A percentile compares a stretch with the other conserved stretches of the same genome.
Evolutionary conservation across 495 filamentous ascomycete genomes (phyloP).

Genomic region (Peziza echinospora): DNA sequence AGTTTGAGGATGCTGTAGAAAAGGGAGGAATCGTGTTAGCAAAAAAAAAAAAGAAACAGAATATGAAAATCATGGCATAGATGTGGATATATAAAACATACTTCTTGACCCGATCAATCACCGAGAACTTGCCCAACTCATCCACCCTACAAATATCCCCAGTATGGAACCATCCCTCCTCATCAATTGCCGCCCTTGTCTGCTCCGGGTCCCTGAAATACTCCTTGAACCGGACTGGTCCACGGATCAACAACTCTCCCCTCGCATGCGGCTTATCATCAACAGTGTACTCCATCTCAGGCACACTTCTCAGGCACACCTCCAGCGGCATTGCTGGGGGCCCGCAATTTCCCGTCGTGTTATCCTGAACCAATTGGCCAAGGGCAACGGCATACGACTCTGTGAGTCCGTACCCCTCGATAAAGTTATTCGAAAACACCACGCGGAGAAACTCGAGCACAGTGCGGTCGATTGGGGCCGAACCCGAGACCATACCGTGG

Average conservation of each 20-base stretch:
- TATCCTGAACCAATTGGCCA: constrained; percentile 46
- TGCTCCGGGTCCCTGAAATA: constrained; percentile 81
- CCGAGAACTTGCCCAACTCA: constrained; percentile 62
- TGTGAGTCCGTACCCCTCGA: constrained; percentile 85
- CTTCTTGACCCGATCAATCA: constrained; percentile 97
- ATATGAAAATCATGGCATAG: no score
- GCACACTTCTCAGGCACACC: constrained; percentile 62
- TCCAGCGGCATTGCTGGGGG: constrained; percentile 44
- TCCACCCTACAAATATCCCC: constrained; percentile 79
- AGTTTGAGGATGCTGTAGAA: constrained; percentile 92
- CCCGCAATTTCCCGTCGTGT: constrained; percentile 64
- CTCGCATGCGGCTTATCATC: constrained; percentile 85
- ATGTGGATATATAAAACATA: no score
- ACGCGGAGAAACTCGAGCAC: constrained; percentile 78
- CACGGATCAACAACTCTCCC: constrained; percentile 72
- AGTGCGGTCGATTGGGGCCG: constrained; percentile 70
- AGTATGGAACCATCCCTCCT: constrained; percentile 92
- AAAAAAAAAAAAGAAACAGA: no score
- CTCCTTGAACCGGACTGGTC: constrained; percentile 52
- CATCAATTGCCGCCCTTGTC: constrained; percentile 57
- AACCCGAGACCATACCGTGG: constrained; percentile 61
- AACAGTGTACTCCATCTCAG: constrained; percentile 84
- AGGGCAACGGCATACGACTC: constrained; percentile 73
- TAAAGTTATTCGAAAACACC: constrained; percentile 54
- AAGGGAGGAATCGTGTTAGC: no score